Percentiles rank a stretch among this genome's conserved stretches.
Evolutionary conservation across 192 early-diverging fungal genomes (phyloP).

Genomic region (Powellomyces hirtus): DNA sequence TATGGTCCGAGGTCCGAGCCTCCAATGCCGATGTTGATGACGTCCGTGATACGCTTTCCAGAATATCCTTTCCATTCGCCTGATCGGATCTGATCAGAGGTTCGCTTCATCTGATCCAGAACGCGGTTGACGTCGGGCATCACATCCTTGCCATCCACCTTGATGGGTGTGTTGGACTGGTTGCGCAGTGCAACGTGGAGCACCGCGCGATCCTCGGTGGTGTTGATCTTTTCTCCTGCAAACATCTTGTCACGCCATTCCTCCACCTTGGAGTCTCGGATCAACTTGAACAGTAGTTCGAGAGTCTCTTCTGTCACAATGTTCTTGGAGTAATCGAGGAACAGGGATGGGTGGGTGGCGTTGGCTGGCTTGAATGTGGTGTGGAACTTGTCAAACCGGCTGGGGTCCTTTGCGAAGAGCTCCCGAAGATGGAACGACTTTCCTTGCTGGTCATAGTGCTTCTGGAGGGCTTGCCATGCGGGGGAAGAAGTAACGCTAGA

Average conservation of each 20-base stretch:
- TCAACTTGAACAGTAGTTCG: constrained; percentile 75
- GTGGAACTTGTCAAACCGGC: constrained; percentile 79
- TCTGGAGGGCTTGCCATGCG: constrained; percentile 87
- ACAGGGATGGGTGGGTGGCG: constrained; percentile 59
- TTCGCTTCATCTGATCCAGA: constrained; percentile 86
- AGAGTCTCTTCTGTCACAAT: constrained; percentile 80
- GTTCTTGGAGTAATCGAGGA: constrained; percentile 98
- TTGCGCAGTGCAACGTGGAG: constrained; percentile 95
- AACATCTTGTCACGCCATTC: constrained; percentile 93
- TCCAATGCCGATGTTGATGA: constrained; percentile 99
- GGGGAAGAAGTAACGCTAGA: constrained; percentile 31
- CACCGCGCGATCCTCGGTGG: constrained; percentile 94
- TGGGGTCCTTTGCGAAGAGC: constrained; percentile 72
- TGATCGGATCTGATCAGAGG: constrained; percentile 79
- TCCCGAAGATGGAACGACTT: constrained; percentile 74
- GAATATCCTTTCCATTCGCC: constrained; percentile 97
- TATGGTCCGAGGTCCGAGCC: constrained; percentile 97
- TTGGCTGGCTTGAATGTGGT: constrained; percentile 61
- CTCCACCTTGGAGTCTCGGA: constrained; percentile 80
- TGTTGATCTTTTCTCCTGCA: constrained; percentile 92
- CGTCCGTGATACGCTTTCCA: constrained; percentile 87
- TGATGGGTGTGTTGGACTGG: constrained; percentile 74
- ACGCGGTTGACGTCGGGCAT: constrained; percentile 95
- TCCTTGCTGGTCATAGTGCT: constrained; percentile 76
- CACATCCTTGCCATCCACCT: constrained; percentile 85